Base-by-base conservation (phyloP, 2,329 filamentous ascomycete species). In the Sporothrix inflata region DNA sequence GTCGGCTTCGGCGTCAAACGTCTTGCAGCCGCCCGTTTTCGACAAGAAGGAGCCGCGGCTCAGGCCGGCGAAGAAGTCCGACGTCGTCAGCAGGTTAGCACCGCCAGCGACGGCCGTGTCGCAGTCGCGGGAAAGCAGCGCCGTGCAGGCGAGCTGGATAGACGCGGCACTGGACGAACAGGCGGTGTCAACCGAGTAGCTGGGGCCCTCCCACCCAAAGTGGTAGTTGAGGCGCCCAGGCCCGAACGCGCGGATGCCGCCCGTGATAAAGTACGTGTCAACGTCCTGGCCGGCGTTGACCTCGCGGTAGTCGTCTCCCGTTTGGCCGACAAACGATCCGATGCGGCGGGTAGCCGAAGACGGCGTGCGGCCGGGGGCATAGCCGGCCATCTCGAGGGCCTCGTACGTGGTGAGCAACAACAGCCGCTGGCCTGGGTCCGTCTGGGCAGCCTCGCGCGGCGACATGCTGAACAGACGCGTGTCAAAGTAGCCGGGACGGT, bases 391-490 rank as follows among this genome's bases (percentile, higher is more conserved):
- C 79, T 96, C 93, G 60, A 96, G 84, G 0, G 93, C 92, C 78
- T 95, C 92, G 76, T 94, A 95, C 0, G 92, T 91, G 2, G 92
- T 94, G 7, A 90, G 88, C 27, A 96, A 82, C 2, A 91, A 91
- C 75, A 94, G 85, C 76, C 93, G 87, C 79, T 94, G 92, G 87
- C 93, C 93, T 0, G 93, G 93, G 78, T 95, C 92, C 1, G 91
- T 94, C 78, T 94, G 91, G 69, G 89, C 88, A 40, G 93, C 93
- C 72, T 75, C 76, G 95, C 93, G 73, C 89, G 92, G 79, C 92
- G 90, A 82, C 92, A 95, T 94, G 81, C 94, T 94, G 87, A 95
- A 95, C 82, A 95, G 94, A 0, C 90, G 86, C n/a, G 91, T 90
- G 77, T 95, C 92, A 77, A 95, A 95, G 66, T 91, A 84, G 71